phyloP scores from a whole-genome alignment of 2,329 filamentous ascomycete species.

The Helicocarpus griseus region DNA sequence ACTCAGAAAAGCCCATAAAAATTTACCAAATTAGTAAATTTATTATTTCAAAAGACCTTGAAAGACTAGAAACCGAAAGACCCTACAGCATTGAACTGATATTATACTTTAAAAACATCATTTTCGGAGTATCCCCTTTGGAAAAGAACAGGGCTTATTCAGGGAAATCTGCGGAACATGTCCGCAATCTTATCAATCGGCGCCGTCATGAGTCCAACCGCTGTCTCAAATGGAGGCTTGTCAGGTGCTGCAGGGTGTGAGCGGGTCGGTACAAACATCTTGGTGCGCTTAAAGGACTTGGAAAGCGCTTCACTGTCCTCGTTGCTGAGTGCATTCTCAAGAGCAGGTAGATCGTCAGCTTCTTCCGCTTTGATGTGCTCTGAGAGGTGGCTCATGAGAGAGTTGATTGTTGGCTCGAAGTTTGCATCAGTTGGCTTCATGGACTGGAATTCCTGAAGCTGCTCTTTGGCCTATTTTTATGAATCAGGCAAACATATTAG shows the following conservation, averaged over 20 bases:
- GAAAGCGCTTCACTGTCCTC: conserved; percentile 27
- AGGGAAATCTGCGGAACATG: conserved; percentile 44
- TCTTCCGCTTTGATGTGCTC: conserved; percentile 44
- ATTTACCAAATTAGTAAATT: too few relatives aligned
- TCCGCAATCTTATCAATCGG: conserved; percentile 47
- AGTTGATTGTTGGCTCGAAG: conserved; percentile 32
- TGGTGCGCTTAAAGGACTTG: conserved; percentile 40
- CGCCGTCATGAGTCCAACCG: conserved; percentile 43
- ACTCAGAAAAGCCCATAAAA: too few relatives aligned
- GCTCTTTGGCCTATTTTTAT: conserved; percentile 37
- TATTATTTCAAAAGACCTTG: too few relatives aligned
- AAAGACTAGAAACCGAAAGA: too few relatives aligned
- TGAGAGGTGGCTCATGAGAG: conserved; percentile 32
- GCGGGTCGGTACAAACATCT: conserved; percentile 41
- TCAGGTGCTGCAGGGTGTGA: conserved; percentile 41
- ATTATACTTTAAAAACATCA: not conserved
- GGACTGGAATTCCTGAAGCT: conserved; percentile 39
- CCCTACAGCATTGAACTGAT: too few relatives aligned
- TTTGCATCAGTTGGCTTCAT: conserved; percentile 27
- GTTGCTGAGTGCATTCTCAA: conserved; percentile 32
- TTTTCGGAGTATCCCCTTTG: not conserved
- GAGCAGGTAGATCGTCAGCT: conserved; percentile 33
- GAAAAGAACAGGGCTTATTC: not conserved
- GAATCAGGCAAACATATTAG: too few relatives aligned
- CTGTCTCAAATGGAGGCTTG: conserved; percentile 47